Conservation (phyloP, 495 filamentous ascomycete genomes). For the Tuber borchii region DNA sequence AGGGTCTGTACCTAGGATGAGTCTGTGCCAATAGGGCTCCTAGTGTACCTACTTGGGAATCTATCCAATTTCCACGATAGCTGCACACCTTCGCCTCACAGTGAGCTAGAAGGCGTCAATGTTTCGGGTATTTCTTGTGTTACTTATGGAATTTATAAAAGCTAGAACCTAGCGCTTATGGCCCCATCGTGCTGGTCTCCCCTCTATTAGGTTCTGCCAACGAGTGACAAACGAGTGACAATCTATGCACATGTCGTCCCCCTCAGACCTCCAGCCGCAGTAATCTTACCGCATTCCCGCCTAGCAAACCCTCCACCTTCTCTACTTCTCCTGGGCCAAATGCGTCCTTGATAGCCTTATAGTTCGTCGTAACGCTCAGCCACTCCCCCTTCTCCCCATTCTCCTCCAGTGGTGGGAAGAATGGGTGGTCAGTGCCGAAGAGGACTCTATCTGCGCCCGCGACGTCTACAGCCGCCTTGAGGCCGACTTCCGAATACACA, state of each 20-base stretch:
- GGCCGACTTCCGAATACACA: slow-evolving; percentile 65
- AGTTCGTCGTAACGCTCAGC: slow-evolving; percentile 77
- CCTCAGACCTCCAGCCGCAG: slow-evolving; percentile 47
- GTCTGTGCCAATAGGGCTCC: not conserved
- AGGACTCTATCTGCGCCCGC: slow-evolving; percentile 61
- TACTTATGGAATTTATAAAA: not conserved
- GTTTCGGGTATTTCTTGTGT: not conserved
- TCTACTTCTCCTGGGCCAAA: slow-evolving; percentile 50
- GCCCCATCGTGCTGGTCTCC: not conserved
- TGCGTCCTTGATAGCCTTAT: slow-evolving; percentile 58
- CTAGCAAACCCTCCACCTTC: slow-evolving; percentile 53
- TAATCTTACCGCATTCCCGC: slow-evolving; percentile 63
- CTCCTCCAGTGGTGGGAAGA: slow-evolving; percentile 75
- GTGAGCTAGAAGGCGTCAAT: not conserved
- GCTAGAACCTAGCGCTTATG: not conserved
- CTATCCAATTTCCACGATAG: not conserved
- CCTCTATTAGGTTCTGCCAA: not conserved
- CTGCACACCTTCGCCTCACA: not conserved
- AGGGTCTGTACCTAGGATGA: not conserved
- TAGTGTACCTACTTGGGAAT: not conserved
- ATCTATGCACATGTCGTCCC: not conserved
- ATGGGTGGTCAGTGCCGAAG: slow-evolving; percentile 91
- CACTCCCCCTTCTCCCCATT: slow-evolving; percentile 56
- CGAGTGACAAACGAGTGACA: slow-evolving; percentile 1
- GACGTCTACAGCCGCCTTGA: slow-evolving; percentile 64